These are phyloP conservation scores for Plasmodium malariae DNA, from an alignment of 169 alveolate genomes.

Conservation along the genomic window DNA sequence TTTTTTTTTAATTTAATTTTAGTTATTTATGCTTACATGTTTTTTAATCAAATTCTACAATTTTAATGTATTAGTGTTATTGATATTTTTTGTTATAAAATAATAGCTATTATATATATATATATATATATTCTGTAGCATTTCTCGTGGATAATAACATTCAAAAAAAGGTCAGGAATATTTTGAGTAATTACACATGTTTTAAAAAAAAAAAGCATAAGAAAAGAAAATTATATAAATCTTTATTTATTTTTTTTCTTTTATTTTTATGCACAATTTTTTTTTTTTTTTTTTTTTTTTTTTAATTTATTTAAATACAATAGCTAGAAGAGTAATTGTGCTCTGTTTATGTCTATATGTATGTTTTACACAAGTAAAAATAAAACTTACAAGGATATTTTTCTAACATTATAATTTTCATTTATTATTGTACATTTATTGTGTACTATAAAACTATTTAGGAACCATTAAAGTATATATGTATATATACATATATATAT, in stretches of 20 bases:
- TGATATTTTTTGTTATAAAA: neutral
- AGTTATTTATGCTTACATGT: neutral
- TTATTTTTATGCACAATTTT: neutral
- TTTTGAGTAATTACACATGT: neutral
- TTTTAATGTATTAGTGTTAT: neutral
- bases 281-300: constrained; percentile 1
- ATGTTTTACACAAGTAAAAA: neutral
- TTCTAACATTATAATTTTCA: neutral
- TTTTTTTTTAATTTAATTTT: constrained; percentile 1
- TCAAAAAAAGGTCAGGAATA: constrained; percentile 4
- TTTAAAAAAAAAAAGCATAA: neutral
- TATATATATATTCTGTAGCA: neutral
- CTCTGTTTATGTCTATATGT: neutral
- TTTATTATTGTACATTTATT: neutral
- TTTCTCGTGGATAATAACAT: neutral
- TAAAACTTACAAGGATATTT: neutral
- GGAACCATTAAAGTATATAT: neutral
- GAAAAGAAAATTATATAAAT: neutral
- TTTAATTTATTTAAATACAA: neutral
- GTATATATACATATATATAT: neutral
- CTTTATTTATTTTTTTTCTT: neutral
- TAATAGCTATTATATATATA: neutral
- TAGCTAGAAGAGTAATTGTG: neutral
- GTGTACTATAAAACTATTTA: neutral
- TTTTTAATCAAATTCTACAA: constrained; percentile 12